Evolutionary conservation across 768 basidiomycete species (phyloP), one percentile per base, ranked within the genome.

Genomic region (Lentinula detonsa): DNA sequence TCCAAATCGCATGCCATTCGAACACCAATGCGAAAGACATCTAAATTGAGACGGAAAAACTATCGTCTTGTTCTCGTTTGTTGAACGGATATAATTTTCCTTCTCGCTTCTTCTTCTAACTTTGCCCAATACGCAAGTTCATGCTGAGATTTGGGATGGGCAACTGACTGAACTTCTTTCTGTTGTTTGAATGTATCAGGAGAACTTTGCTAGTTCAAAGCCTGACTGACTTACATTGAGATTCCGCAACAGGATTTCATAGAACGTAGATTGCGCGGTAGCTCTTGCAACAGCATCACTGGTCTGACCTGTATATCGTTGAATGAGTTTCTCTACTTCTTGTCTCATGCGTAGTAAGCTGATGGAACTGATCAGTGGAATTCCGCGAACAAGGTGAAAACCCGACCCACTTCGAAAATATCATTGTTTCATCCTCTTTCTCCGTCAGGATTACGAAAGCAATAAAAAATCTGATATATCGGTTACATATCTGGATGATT

Each of bases 371-470:
- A 57, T 52, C 35, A 51, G 50, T 48, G 16, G 8, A 8, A n/a
- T 11, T 4, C 10, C 35, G 45, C 18, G 48, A 21, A 49, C 2
- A 35, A 4, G 13, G 8, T 37, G 46, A 40, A n/a, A 34, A 40
- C 55, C 18, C 13, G 9, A 69, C 86, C 65, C 68, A 96, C 96
- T 95, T 95, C 23, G 90, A 85, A 68, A 97, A 97, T 51, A 98
- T 90, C 95, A 98, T 97, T 8, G 92, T 92, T 70, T 97, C 95
- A 65, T 97, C 93, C 45, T 86, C 88, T 62, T 91, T 88, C 42
- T 82, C 83, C 3, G 91, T 92, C 64, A 99, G 74, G 33, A 85
- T 82, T 21, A 95, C 85, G 64, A 95, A 85, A 2, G 89, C 85
- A 62, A 86, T 88, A 78, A 98, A 98, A 67, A 97, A 70, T 15